A percentile compares a stretch with the other conserved stretches of the same genome.
Evolutionary conservation across 768 basidiomycete genomes (phyloP).

Genomic region (Suillus americanus): DNA sequence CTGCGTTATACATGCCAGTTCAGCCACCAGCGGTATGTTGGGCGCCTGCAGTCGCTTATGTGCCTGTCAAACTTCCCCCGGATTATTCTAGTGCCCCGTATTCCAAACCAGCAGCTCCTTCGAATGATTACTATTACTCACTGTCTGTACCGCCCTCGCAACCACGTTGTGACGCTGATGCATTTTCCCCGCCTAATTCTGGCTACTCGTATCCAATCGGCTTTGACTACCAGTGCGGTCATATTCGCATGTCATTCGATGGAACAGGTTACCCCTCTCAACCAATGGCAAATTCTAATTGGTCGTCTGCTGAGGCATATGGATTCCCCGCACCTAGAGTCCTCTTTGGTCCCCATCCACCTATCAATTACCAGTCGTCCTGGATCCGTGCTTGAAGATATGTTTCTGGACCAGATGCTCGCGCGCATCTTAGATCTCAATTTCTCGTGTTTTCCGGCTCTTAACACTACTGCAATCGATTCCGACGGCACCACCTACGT

Average conservation of each 20-base stretch:
- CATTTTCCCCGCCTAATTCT: constrained; percentile 46
- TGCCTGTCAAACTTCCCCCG: constrained; percentile 21
- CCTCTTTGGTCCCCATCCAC: constrained; percentile 41
- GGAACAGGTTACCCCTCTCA: constrained; percentile 40
- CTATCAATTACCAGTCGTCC: constrained; percentile 46
- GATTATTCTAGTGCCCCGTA: constrained; percentile 19
- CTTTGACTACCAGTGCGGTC: constrained; percentile 52
- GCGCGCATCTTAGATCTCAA: constrained; percentile 28
- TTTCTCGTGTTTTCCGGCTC: constrained; percentile 18
- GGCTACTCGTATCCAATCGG: constrained; percentile 57
- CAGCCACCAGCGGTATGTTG: constrained; percentile 43
- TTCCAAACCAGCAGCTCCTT: constrained; percentile 26
- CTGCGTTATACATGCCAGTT: constrained; percentile 64
- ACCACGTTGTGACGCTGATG: constrained; percentile 55
- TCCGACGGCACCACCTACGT: constrained; percentile 32
- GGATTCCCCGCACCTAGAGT: constrained; percentile 42
- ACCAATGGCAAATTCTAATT: constrained; percentile 41
- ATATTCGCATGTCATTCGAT: constrained; percentile 42
- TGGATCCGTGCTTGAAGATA: constrained; percentile 48
- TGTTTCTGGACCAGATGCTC: constrained; percentile 12
- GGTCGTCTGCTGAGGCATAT: constrained; percentile 43
- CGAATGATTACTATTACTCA: constrained; percentile 2
- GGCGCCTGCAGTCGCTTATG: constrained; percentile 14
- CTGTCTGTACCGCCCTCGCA: constrained; percentile 49
- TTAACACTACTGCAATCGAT: constrained; percentile 31